A percentile compares a stretch with the other conserved stretches of the same genome.
Evolutionary conservation across 805 yeast genomes (phyloP).

Genomic region (Priceomyces fermenticarens): DNA sequence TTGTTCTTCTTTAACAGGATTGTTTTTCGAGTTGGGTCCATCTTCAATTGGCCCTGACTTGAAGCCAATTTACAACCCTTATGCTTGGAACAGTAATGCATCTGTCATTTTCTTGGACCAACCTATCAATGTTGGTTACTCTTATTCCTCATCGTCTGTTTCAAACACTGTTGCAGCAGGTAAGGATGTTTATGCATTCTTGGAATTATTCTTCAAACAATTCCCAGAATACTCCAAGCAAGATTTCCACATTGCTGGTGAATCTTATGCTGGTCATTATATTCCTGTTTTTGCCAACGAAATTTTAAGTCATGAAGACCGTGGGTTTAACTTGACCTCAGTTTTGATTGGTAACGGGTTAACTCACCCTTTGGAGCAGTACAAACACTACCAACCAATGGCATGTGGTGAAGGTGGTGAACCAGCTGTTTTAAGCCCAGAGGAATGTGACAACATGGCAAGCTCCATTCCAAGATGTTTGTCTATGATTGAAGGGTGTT

Average conservation of each 20-base stretch:
- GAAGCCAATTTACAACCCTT: slow-evolving; percentile 28
- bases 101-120: slow-evolving; percentile 41
- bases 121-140: slow-evolving; percentile 33
- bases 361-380: slow-evolving; percentile 80
- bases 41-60: slow-evolving; percentile 24
- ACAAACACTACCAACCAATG: slow-evolving; percentile 83
- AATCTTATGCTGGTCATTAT: slow-evolving; percentile 47
- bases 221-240: slow-evolving; percentile 28
- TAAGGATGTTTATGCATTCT: slow-evolving; percentile 33
- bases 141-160: slow-evolving; percentile 30
- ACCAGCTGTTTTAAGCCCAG: slow-evolving; percentile 67
- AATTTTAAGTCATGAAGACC: slow-evolving; percentile 38
- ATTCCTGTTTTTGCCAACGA: slow-evolving; percentile 45
- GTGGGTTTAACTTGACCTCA: slow-evolving; percentile 59
- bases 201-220: slow-evolving; percentile 35
- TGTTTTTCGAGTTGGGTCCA: slow-evolving; percentile 35
- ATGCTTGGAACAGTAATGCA: slow-evolving; percentile 33
- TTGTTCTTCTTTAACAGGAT: slow-evolving; percentile 32
- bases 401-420: slow-evolving; percentile 91
- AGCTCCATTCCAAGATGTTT: slow-evolving; percentile 70
- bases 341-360: slow-evolving; percentile 91
- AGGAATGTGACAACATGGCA: slow-evolving; percentile 64
- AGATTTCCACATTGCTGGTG: slow-evolving; percentile 40
- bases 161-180: slow-evolving; percentile 32
- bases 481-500: slow-evolving; percentile 73